Evolutionary conservation across 495 filamentous ascomycete species (phyloP), one percentile per base, ranked within the genome.

Genomic region (Bathelium albidoporum): DNA sequence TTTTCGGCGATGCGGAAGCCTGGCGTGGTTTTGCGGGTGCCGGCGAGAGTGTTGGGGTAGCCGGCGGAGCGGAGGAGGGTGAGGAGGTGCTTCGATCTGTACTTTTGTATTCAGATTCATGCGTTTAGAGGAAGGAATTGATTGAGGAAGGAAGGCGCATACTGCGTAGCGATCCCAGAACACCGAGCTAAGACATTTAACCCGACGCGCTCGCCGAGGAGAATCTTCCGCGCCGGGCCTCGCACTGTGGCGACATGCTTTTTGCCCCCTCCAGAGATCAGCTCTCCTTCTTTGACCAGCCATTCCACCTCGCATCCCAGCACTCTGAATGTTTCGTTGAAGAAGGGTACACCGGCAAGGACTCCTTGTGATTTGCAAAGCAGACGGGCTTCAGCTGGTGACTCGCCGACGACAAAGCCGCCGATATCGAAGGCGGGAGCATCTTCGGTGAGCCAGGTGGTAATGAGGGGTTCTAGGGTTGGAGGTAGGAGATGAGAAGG

Each of bases 1-100:
- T 98, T 98, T 79, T 98, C 94, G 1, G 97, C 91, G 10, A 98
- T 78, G 2, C 94, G 82, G 76, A 97, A 97, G 0, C 95, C 94
- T 0, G 94, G 94, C 1, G 94, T 98, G 2, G 95, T 97, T 78
- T 98, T 98, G 65, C 94, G 81, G 20, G 94, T 98, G 36, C 94
- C 94, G 0, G 93, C 91, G n/a, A 98, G 76, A n/a, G 82, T 87
- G 41, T 91, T 90, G 59, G 76, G 75, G 79, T 91, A 96, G 16
- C 91, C 91, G 44, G 82, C 77, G 1, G 75, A 68, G 53, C 83
- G 81, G 22, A 86, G 78, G 45, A 83, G 77, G 31, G 72, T 36
- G 24, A 86, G 73, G 32, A 86, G 76, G 24, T 71, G 69, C 61
- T 77, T 65, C 41, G 76, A 80, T 69, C 74, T 74, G 60, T 32